Percentiles rank a stretch among this genome's conserved stretches.
Evolutionary conservation across 2,329 filamentous ascomycete genomes (phyloP).

Genomic region (Monosporascus ibericus): DNA sequence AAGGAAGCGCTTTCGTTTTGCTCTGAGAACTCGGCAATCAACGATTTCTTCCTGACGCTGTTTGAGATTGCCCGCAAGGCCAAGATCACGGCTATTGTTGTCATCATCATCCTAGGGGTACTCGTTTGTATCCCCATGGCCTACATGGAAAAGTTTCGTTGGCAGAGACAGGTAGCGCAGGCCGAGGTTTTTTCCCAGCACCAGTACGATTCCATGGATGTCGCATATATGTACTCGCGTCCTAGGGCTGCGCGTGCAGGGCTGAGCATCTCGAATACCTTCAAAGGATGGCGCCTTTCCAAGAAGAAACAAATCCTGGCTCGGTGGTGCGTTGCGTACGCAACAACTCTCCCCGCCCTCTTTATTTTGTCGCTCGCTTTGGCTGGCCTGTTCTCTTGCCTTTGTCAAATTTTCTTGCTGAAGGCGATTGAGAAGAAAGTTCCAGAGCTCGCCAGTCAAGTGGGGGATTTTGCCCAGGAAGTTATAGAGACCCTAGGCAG

Average conservation of each 20-base stretch:
- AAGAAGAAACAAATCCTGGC: conserved; percentile 58
- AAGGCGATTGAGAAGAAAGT: conserved; percentile 67
- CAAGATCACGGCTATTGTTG: conserved; percentile 68
- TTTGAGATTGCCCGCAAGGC: conserved; percentile 61
- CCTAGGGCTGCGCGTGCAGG: conserved; percentile 70
- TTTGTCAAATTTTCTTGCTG: conserved; percentile 78
- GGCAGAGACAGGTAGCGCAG: conserved; percentile 64
- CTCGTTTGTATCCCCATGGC: conserved; percentile 73
- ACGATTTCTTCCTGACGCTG: conserved; percentile 74
- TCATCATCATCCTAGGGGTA: conserved; percentile 65
- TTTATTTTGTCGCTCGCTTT: conserved; percentile 79
- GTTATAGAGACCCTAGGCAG: conserved; percentile 68
- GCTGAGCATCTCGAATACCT: conserved; percentile 60
- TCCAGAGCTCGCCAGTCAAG: conserved; percentile 66
- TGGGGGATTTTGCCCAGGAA: conserved; percentile 72
- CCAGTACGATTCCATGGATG: conserved; percentile 75
- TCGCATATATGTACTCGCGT: conserved; percentile 79
- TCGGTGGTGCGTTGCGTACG: conserved; percentile 81
- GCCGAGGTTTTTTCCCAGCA: conserved; percentile 59
- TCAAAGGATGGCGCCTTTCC: conserved; percentile 40
- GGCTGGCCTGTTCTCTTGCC: conserved; percentile 74
- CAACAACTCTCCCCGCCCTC: conserved; percentile 77
- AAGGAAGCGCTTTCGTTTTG: conserved; percentile 85
- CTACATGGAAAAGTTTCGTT: conserved; percentile 72
- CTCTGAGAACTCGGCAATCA: conserved; percentile 74